Evolutionary conservation across 306 rosid genomes (phyloP), one percentile per base, ranked within the genome.

Genomic region (Quercus mongolica): DNA sequence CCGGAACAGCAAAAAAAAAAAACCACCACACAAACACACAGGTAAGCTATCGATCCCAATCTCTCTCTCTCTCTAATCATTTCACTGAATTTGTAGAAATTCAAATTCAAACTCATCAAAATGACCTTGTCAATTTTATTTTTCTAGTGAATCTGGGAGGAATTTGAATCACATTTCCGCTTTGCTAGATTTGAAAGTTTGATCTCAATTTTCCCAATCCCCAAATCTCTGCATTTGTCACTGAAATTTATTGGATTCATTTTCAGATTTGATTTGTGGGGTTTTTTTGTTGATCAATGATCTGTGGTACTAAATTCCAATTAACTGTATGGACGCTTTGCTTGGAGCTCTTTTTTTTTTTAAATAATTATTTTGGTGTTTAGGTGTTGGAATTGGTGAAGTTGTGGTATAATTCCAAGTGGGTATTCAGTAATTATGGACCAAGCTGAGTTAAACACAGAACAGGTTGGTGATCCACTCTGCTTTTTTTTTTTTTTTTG

Each of bases 361-460:
- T 80, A 64, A 76, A 70, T 77, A 31, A 28, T 15, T 75, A 55
- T 78, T 71, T 77, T 35, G 69, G 64, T 76, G 73, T 86, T 71
- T 68, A 68, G 81, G 69, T 51, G 14, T 67, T 61, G 46, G 18
- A 51, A 76, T n/a, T 38, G 65, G 78, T 61, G 76, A 70, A 71
- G 21, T 72, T 82, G 73, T 55, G 76, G 71, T 61, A 73, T 21
- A 76, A 76, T 76, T 79, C 56, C 69, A 30, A 26, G 33, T 73
- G 73, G 82, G 76, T 76, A 67, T 81, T 76, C 25, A 14, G 69
- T 56, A 72, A 74, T 82, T 73, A 91, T 89, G 89, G 95, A 95
- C 80, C 96, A 88, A 20, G 94, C 92, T 64, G 98, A 90, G 85
- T 89, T 92, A 78, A 84, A 88, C 91, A 80, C 91, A 35, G 98